These are phyloP conservation scores for Coemansia sp. DNA, from an alignment of 192 early-diverging fungal genomes.

Conservation along the genomic window DNA sequence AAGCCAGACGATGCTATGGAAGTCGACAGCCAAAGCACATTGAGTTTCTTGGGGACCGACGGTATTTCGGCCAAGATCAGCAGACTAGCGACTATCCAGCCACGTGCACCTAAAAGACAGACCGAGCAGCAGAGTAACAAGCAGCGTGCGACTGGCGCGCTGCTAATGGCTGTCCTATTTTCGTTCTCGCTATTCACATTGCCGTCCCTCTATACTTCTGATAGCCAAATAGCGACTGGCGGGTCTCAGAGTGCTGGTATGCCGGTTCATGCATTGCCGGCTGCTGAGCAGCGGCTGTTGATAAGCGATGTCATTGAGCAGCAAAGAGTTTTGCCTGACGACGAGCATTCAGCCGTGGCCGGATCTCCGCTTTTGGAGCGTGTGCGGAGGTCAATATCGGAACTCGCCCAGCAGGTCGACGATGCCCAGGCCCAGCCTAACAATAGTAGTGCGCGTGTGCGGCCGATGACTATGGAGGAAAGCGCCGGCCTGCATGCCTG, in stretches of 20 bases:
- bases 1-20: slow-evolving; percentile 25
- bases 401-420: slow-evolving; percentile 35
- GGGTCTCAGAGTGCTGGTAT: slow-evolving; percentile 32
- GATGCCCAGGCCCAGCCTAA: slow-evolving; percentile 6
- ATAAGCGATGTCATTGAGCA: slow-evolving; percentile 15
- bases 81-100: neutral
- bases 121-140: slow-evolving; percentile 1
- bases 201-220: slow-evolving; percentile 56
- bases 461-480: slow-evolving; percentile 54
- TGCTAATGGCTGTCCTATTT: slow-evolving; percentile 75
- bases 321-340: neutral
- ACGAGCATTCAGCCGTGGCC: neutral
- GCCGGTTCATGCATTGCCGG: slow-evolving; percentile 19
- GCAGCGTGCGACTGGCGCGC: slow-evolving; percentile 32
- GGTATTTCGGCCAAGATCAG: slow-evolving; percentile 4
- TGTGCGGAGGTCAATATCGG: slow-evolving; percentile 38
- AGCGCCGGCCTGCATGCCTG: slow-evolving; percentile 48
- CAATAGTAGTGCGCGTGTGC: slow-evolving; percentile 18
- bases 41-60: neutral
- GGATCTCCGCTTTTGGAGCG: slow-evolving; percentile 43
- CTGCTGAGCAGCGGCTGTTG: slow-evolving; percentile 29
- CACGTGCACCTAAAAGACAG: slow-evolving; percentile 19
- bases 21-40: slow-evolving; percentile 55
- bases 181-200: slow-evolving; percentile 83
- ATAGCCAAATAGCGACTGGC: slow-evolving; percentile 37